A percentile compares a stretch with the other conserved stretches of the same genome.
phyloP scores from a whole-genome alignment of 1,284 basidiomycete genomes.

The Ganoderma leucocontextum region DNA sequence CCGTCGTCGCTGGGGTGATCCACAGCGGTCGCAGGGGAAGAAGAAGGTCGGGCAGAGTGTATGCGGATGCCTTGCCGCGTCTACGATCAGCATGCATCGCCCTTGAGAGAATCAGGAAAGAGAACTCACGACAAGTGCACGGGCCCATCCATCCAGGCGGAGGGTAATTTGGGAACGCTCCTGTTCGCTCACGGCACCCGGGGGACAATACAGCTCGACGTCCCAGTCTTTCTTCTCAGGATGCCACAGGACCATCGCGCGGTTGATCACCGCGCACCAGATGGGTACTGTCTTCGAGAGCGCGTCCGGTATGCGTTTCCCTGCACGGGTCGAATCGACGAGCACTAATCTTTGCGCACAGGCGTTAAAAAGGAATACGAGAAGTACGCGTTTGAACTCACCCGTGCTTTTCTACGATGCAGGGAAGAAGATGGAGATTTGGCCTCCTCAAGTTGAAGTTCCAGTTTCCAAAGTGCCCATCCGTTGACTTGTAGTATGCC shows the following conservation, averaged over 20 bases:
- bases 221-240: slow-evolving; percentile 54
- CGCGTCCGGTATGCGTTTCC: slow-evolving; percentile 95
- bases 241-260: slow-evolving; percentile 54
- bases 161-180: slow-evolving; percentile 80
- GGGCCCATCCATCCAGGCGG: slow-evolving; percentile 72
- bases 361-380: neutral
- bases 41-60: slow-evolving; percentile 54
- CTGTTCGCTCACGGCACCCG: slow-evolving; percentile 67
- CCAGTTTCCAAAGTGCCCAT: slow-evolving; percentile 92
- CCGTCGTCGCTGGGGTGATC: slow-evolving; percentile 64
- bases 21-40: slow-evolving; percentile 73
- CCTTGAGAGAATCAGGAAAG: neutral
- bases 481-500: slow-evolving; percentile 98
- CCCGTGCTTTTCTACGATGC: slow-evolving; percentile 69
- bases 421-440: slow-evolving; percentile 82
- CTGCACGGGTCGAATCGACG: slow-evolving; percentile 93
- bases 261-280: slow-evolving; percentile 95
- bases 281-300: slow-evolving; percentile 95
- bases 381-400: slow-evolving; percentile 42
- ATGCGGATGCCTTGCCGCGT: slow-evolving; percentile 56
- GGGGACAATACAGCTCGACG: slow-evolving; percentile 68
- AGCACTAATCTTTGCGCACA: slow-evolving; percentile 65
- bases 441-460: slow-evolving; percentile 87
- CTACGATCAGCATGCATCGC: neutral
- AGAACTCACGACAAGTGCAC: slow-evolving; percentile 60